phyloP scores from a whole-genome alignment of 2,329 filamentous ascomycete genomes.

The Talaromyces funiculosus region DNA sequence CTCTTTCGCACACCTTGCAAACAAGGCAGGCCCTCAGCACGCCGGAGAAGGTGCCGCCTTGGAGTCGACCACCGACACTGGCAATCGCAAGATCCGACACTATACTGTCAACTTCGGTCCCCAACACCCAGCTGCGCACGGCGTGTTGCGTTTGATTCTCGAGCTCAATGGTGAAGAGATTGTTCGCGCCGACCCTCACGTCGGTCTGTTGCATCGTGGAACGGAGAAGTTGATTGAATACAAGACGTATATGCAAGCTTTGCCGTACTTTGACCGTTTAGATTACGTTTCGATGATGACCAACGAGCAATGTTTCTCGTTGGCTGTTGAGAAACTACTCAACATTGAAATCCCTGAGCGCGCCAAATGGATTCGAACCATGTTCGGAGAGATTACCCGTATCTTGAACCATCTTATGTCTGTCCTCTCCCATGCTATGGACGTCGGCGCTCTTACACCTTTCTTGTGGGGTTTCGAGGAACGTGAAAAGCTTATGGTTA shows the following conservation, averaged over 20 bases:
- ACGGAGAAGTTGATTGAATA: conserved; percentile 99
- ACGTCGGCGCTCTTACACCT: conserved; percentile 93
- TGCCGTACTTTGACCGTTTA: conserved; percentile 97
- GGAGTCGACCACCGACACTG: conserved; percentile 40
- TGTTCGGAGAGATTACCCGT: conserved; percentile 94
- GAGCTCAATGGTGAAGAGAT: conserved; percentile 98
- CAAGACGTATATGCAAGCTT: conserved; percentile 96
- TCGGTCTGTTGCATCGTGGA: conserved; percentile 89
- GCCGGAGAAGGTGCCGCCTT: conserved; percentile 42
- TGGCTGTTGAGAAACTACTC: conserved; percentile 95
- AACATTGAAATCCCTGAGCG: conserved; percentile 94
- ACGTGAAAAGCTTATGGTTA: conserved; percentile 98
- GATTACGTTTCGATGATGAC: conserved; percentile 99
- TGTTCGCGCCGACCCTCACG: conserved; percentile 90
- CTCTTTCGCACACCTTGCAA: conserved; percentile 44
- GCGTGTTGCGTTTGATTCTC: conserved; percentile 93
- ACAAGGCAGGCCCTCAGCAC: conserved; percentile 36
- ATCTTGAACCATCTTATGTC: conserved; percentile 98
- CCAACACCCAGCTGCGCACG: conserved; percentile 97
- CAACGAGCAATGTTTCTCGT: conserved; percentile 94
- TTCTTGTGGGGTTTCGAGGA: conserved; percentile 99
- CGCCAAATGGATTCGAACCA: conserved; percentile 91
- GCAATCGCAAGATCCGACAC: conserved; percentile 82
- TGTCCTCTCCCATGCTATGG: conserved; percentile 94
- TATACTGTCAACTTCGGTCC: conserved; percentile 99